A percentile compares a stretch with the other conserved stretches of the same genome.
These are phyloP conservation scores for Suillus fuscotomentosus DNA, from an alignment of 768 basidiomycete genomes.

Conservation along the genomic window DNA sequence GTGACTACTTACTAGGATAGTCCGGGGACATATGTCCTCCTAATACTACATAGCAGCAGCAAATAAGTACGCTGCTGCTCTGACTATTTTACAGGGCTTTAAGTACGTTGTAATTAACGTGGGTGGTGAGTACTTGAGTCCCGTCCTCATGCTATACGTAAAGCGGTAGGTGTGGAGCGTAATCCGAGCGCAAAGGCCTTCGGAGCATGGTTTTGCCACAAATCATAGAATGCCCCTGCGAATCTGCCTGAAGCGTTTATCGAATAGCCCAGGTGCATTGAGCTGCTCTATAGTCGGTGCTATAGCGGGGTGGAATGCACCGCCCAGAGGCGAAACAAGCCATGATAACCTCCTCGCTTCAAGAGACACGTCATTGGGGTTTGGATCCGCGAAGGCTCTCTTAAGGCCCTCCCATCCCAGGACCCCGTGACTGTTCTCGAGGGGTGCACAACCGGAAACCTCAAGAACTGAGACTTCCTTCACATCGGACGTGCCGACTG, in stretches of 20 bases:
- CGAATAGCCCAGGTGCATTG: conserved; percentile 5
- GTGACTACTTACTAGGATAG: neutral
- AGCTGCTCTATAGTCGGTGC: conserved; percentile 7
- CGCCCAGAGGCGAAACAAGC: conserved; percentile 18
- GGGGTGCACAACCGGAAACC: conserved; percentile 5
- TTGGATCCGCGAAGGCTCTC: conserved; percentile 8
- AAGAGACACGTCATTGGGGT: neutral
- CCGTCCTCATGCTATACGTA: neutral
- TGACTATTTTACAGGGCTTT: neutral
- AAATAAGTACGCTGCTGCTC: neutral
- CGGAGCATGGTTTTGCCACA: neutral
- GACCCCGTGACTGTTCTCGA: conserved; percentile 8
- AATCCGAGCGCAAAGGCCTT: neutral
- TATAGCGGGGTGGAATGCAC: conserved; percentile 4
- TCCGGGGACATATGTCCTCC: neutral
- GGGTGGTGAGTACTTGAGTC: neutral
- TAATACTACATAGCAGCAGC: neutral
- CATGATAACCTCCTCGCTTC: conserved; percentile 21
- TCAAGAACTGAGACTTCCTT: conserved; percentile 7
- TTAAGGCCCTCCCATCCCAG: conserved; percentile 13
- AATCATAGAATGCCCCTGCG: neutral
- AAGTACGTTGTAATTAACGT: neutral
- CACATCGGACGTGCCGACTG: neutral
- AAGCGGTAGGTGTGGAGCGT: neutral
- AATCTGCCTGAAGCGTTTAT: conserved; percentile 1